Conservation (phyloP, 129 eudicot genomes). For the Pulicaria dysenterica region DNA sequence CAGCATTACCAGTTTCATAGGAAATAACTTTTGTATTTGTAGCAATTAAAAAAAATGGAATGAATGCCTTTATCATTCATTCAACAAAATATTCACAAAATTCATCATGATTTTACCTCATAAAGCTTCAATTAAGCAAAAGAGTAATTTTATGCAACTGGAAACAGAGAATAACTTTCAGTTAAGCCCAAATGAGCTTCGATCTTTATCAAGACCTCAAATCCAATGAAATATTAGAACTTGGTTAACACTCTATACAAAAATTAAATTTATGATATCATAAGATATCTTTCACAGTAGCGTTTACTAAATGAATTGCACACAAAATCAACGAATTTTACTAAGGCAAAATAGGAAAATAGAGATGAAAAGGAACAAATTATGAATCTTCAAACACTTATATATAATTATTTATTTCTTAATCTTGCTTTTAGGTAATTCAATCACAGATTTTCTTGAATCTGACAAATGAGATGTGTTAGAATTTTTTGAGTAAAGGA, state of each 20-base stretch:
- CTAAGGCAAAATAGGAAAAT: background rate
- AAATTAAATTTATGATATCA: constrained; percentile 6
- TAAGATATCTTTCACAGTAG: constrained; percentile 3
- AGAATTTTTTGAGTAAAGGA: no score
- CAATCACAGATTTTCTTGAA: background rate
- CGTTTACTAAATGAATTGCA: background rate
- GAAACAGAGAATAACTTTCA: constrained; percentile 1
- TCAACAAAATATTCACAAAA: background rate
- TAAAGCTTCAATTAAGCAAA: constrained; percentile 16
- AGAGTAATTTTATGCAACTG: background rate
- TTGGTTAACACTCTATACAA: background rate
- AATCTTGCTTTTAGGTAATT: constrained; percentile 16
- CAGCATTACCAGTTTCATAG: constrained; percentile 15
- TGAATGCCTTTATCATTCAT: background rate
- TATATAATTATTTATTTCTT: background rate
- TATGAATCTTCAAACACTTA: no score
- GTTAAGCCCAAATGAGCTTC: constrained; percentile 16
- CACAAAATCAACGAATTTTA: constrained; percentile 6
- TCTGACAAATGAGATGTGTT: background rate
- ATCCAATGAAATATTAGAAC: background rate
- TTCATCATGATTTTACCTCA: background rate
- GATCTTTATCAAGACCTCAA: constrained; percentile 9
- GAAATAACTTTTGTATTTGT: background rate
- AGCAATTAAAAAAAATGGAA: background rate
- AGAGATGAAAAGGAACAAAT: no score